These are phyloP conservation scores for Aureobasidium melanogenum DNA, from an alignment of 2,329 filamentous ascomycete species.

Conservation along the genomic window DNA sequence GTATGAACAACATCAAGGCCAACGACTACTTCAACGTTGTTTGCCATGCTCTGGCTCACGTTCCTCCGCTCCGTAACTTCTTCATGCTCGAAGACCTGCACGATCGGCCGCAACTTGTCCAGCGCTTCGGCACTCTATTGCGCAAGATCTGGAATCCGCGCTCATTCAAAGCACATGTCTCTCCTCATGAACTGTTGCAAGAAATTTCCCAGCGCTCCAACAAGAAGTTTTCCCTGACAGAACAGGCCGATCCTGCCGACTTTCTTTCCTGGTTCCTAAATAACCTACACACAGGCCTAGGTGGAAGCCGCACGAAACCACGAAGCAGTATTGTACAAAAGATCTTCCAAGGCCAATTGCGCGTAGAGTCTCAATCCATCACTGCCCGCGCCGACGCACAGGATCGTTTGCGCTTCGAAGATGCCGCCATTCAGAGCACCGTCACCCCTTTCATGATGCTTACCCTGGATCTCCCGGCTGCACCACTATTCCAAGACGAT, in stretches of 20 bases:
- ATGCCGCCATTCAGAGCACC: constrained; percentile 74
- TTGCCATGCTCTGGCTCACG: constrained; percentile 83
- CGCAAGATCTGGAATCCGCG: constrained; percentile 97
- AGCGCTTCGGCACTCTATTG: constrained; percentile 79
- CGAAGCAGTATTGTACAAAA: constrained; percentile 80
- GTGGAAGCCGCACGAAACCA: constrained; percentile 79
- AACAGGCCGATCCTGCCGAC: constrained; percentile 90
- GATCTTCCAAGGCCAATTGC: constrained; percentile 86
- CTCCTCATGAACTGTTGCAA: constrained; percentile 91
- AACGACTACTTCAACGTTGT: constrained; percentile 98
- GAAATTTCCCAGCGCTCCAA: constrained; percentile 84
- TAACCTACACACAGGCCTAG: constrained; percentile 83
- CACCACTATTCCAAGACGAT: constrained; percentile 93
- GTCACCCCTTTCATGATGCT: constrained; percentile 78
- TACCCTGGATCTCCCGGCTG: constrained; percentile 83
- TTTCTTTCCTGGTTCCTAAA: constrained; percentile 98
- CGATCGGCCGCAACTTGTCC: constrained; percentile 67
- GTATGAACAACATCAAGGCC: constrained; percentile 99
- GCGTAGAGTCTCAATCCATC: constrained; percentile 88
- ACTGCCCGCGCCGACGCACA: constrained; percentile 81
- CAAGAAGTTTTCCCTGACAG: constrained; percentile 84
- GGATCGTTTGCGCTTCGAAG: constrained; percentile 86
- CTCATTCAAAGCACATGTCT: constrained; percentile 94
- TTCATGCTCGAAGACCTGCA: constrained; percentile 79
- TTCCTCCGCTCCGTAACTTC: constrained; percentile 81